Percentiles rank a stretch among this genome's conserved stretches.
phyloP scores from a whole-genome alignment of 306 rosid genomes.

The Lupinus albus region DNA sequence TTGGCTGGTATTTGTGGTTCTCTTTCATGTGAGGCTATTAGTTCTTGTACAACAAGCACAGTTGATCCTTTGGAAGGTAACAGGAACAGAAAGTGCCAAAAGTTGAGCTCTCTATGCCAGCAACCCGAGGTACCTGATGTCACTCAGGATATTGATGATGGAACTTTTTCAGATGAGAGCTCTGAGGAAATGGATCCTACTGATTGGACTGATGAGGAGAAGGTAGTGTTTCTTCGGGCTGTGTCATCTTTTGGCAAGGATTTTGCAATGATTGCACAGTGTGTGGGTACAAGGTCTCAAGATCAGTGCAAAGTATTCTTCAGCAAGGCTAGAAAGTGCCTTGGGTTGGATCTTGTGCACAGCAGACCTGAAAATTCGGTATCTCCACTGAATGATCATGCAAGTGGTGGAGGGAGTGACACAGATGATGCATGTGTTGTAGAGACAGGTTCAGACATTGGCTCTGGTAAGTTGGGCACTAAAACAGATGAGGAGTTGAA shows the following conservation, averaged over 20 bases:
- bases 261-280: conserved; percentile 64
- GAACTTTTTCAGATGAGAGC: conserved; percentile 90
- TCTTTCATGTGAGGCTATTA: conserved; percentile 78
- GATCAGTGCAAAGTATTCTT: conserved; percentile 92
- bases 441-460: conserved; percentile 59
- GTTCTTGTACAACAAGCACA: conserved; percentile 79
- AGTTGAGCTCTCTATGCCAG: conserved; percentile 46
- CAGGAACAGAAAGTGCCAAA: conserved; percentile 57
- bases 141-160: conserved; percentile 63
- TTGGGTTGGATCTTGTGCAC: conserved; percentile 69
- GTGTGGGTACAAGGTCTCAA: conserved; percentile 68
- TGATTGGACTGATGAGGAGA: conserved; percentile 92
- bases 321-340: conserved; percentile 89
- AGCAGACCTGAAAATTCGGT: conserved; percentile 55
- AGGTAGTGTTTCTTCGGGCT: conserved; percentile 74
- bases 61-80: conserved; percentile 63
- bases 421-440: conserved; percentile 69
- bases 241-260: conserved; percentile 83
- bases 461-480: conserved; percentile 59
- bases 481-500: conserved; percentile 62
- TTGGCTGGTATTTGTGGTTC: conserved; percentile 90
- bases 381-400: conserved; percentile 56
- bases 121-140: conserved; percentile 50
- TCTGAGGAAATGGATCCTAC: conserved; percentile 81
- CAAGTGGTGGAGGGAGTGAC: conserved; percentile 76